These are phyloP conservation scores for Linnemannia schmuckeri DNA, from an alignment of 192 early-diverging fungal genomes.

Conservation along the genomic window DNA sequence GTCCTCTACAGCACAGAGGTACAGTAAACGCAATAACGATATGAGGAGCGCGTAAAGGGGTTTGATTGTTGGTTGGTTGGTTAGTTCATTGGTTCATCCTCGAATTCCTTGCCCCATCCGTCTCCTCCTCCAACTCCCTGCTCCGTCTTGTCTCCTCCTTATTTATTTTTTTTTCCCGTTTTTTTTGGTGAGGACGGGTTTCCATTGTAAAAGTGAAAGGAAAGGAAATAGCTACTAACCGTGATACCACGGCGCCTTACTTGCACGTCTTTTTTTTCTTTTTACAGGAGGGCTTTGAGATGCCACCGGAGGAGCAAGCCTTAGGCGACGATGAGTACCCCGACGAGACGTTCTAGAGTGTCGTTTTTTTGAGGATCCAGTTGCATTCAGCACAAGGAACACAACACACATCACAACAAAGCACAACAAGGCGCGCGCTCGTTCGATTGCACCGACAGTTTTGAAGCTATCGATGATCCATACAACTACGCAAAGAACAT, in stretches of 20 bases:
- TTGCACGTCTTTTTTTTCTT: not conserved
- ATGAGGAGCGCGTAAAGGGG: not conserved
- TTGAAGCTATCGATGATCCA: not conserved
- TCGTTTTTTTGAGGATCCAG: not conserved
- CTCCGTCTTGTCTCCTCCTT: not conserved
- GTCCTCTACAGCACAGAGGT: slow-evolving; percentile 93
- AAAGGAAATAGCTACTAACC: not conserved
- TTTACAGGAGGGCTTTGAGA: slow-evolving; percentile 82
- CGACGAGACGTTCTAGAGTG: slow-evolving; percentile 72
- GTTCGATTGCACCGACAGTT: not conserved
- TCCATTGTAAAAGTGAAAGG: not conserved
- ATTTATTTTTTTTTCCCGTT: not conserved
- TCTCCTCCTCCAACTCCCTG: not conserved
- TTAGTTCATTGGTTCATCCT: no score
- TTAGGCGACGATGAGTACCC: slow-evolving; percentile 58
- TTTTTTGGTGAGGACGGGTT: not conserved
- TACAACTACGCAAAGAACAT: not conserved
- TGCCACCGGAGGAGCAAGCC: slow-evolving; percentile 67
- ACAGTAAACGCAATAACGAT: not conserved
- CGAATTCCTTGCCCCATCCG: no score
- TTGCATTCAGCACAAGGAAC: not conserved
- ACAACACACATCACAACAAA: not conserved
- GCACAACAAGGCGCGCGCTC: not conserved
- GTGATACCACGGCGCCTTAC: no score
- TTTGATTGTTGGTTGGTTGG: no score